Percentiles rank a stretch among this genome's conserved stretches.
Conservation (phyloP, 495 filamentous ascomycete species). For the Penicillium chermesinum region DNA sequence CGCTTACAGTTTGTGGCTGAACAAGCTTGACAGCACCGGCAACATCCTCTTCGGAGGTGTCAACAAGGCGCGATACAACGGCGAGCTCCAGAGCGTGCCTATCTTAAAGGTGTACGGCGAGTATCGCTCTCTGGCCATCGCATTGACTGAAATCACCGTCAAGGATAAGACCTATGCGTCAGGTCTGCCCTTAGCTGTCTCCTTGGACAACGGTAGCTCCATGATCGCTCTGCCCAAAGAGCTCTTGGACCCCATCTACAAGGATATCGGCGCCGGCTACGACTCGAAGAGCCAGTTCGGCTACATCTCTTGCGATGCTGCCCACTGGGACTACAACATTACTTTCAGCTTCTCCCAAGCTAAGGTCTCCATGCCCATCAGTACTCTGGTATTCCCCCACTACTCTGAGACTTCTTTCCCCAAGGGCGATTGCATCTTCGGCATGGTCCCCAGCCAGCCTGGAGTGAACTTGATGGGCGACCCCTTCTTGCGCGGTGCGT, state of each 20-base stretch:
- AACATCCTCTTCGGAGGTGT: constrained; percentile 84
- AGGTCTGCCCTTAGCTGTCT: constrained; percentile 57
- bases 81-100: constrained; percentile 64
- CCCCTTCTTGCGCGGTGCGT: constrained; percentile 83
- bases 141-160: constrained; percentile 53
- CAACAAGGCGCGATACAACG: constrained; percentile 68
- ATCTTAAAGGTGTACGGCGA: constrained; percentile 47
- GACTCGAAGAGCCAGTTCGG: constrained; percentile 29
- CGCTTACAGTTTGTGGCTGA: constrained; percentile 83
- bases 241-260: constrained; percentile 55
- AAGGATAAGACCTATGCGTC: constrained; percentile 39
- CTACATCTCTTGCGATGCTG: constrained; percentile 64
- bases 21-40: constrained; percentile 70
- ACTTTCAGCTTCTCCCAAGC: constrained; percentile 59
- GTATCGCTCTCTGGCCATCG: constrained; percentile 69
- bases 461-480: constrained; percentile 72
- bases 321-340: constrained; percentile 48
- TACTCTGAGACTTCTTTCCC: constrained; percentile 8
- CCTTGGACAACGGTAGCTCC: constrained; percentile 75
- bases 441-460: constrained; percentile 53
- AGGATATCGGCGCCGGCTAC: constrained; percentile 57
- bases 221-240: constrained; percentile 68
- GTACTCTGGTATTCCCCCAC: constrained; percentile 17
- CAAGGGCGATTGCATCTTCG: constrained; percentile 53
- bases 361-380: constrained; percentile 21